Conservation (phyloP, 805 yeast genomes). For the Citeromyces matritensis region DNA sequence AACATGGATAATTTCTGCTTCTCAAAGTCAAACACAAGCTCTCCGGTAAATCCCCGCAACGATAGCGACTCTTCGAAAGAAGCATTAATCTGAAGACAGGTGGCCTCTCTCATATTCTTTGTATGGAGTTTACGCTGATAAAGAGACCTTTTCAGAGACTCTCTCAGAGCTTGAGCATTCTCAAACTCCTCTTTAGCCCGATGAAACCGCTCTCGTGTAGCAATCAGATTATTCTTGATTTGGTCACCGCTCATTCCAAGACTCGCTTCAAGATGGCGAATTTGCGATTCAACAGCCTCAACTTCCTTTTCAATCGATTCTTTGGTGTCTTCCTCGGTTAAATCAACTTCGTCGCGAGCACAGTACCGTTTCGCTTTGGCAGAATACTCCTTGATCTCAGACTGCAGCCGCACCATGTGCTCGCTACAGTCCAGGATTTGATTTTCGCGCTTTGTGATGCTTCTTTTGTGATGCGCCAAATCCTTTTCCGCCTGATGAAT, state of each 20-base stretch:
- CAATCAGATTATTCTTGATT: conserved; percentile 29
- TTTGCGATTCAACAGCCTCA: conserved; percentile 24
- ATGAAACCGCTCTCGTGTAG: conserved; percentile 24
- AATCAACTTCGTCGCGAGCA: conserved; percentile 25
- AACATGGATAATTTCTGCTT: conserved; percentile 34
- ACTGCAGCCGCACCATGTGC: conserved; percentile 3
- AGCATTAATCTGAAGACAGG: conserved; percentile 31
- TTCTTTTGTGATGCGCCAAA: conserved; percentile 3
- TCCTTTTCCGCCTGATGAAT: background rate
- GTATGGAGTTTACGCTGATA: conserved; percentile 25
- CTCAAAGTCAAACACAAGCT: conserved; percentile 44
- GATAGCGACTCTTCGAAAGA: conserved; percentile 47
- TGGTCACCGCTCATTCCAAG: conserved; percentile 43
- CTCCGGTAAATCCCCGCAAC: conserved; percentile 62
- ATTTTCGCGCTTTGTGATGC: conserved; percentile 4
- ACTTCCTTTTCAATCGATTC: conserved; percentile 36
- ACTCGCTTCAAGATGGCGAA: conserved; percentile 34
- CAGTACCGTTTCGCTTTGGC: conserved; percentile 25
- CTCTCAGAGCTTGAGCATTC: conserved; percentile 14
- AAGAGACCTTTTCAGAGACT: conserved; percentile 18
- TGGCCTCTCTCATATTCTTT: conserved; percentile 19
- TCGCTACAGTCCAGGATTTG: conserved; percentile 4
- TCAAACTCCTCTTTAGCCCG: conserved; percentile 23
- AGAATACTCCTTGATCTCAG: conserved; percentile 5
- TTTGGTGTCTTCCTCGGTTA: conserved; percentile 21